Evolutionary conservation across 163 green algal genomes (phyloP).

Genomic region (Scenedesmus sp.): DNA sequence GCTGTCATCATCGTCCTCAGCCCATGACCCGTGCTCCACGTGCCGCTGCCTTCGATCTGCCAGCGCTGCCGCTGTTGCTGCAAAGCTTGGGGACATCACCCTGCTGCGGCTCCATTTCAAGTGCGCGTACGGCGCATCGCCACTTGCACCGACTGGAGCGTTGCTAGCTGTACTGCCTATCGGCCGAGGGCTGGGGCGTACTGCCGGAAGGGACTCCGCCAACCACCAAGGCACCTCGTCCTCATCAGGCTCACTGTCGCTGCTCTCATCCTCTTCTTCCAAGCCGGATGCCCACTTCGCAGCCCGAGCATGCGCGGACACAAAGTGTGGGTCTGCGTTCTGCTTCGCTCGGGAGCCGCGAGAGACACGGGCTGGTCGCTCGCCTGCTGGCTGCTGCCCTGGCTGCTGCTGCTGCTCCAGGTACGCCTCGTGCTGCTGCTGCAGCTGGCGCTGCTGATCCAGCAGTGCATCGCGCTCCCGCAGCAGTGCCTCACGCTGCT

Average conservation of each 20-base stretch:
- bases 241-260: constrained; percentile 24
- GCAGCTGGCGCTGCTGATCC: neutral
- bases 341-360: neutral
- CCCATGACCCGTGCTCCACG: neutral
- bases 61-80: constrained; percentile 22
- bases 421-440: neutral
- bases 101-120: constrained; percentile 40
- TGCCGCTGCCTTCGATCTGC: constrained; percentile 28
- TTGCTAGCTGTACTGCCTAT: constrained; percentile 7
- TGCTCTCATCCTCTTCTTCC: neutral
- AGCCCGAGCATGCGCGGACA: constrained; percentile 34
- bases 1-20: constrained; percentile 5
- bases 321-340: constrained; percentile 29
- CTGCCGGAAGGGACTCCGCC: neutral
- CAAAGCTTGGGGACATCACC: neutral
- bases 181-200: neutral
- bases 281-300: constrained; percentile 6
- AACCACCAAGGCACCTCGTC: constrained; percentile 49
- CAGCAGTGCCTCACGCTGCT: neutral
- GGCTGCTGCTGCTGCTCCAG: neutral
- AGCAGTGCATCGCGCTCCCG: neutral
- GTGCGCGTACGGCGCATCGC: neutral
- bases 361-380: neutral
- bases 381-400: neutral
- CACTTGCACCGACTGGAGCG: neutral